Conservation (phyloP, 2,329 filamentous ascomycete genomes). For the Mycosphaerella sp. region DNA sequence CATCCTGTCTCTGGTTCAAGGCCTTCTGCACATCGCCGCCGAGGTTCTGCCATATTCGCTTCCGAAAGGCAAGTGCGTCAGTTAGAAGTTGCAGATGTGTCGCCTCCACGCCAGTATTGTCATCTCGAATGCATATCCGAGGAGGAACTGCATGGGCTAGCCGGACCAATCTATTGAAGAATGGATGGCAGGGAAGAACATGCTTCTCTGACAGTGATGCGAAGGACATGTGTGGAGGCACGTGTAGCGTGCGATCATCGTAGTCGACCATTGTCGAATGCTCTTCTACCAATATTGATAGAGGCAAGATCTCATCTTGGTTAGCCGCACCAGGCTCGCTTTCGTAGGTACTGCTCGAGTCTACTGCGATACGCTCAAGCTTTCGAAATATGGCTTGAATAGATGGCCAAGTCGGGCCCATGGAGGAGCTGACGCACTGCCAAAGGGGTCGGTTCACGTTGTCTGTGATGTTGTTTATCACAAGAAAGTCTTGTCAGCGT, state of each 20-base stretch:
- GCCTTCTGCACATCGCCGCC: constrained; percentile 26
- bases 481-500: background rate
- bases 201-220: constrained; percentile 15
- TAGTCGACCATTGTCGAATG: constrained; percentile 18
- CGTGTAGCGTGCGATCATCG: constrained; percentile 27
- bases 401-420: constrained; percentile 17
- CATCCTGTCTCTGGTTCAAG: constrained; percentile 34
- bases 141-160: constrained; percentile 35
- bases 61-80: constrained; percentile 42
- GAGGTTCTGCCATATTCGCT: constrained; percentile 33
- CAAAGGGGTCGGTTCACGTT: background rate
- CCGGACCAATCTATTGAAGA: constrained; percentile 40
- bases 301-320: constrained; percentile 14
- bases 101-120: constrained; percentile 33
- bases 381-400: constrained; percentile 19
- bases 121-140: constrained; percentile 38
- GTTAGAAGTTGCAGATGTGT: constrained; percentile 42
- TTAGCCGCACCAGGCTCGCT: constrained; percentile 3
- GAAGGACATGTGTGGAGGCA: constrained; percentile 10
- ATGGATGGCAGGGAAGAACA: constrained; percentile 31
- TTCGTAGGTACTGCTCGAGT: constrained; percentile 18
- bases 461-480: background rate
- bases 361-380: constrained; percentile 15
- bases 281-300: constrained; percentile 14
- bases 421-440: background rate